Conservation (phyloP, 805 yeast species). For the Grigorovia yakushimaensis region DNA sequence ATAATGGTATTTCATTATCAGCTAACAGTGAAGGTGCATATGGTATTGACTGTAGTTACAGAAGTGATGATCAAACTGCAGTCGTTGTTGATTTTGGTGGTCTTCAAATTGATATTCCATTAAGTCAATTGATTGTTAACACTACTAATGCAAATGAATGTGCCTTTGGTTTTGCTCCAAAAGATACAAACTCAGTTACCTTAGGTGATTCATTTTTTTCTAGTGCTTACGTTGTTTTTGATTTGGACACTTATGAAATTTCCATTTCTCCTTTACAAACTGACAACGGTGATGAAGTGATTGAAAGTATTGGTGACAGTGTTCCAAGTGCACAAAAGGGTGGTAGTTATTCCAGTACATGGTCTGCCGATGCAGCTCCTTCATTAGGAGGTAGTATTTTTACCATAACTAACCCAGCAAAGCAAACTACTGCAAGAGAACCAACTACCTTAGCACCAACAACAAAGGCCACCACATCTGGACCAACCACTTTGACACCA, state of each 20-base stretch:
- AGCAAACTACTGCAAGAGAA: too few relatives aligned
- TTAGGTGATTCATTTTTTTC: constrained; percentile 50
- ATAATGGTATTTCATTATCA: constrained; percentile 27
- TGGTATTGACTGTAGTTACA: constrained; percentile 35
- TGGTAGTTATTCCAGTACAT: constrained; percentile 37
- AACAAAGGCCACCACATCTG: too few relatives aligned
- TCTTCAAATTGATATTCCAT: constrained; percentile 41
- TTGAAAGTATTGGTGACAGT: constrained; percentile 13
- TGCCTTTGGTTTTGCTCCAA: neutral
- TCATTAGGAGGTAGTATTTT: constrained; percentile 25
- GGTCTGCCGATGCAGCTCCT: constrained; percentile 22
- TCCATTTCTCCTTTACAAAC: constrained; percentile 43
- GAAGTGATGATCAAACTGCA: constrained; percentile 16
- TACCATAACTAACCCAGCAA: constrained; percentile 5
- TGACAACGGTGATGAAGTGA: constrained; percentile 5
- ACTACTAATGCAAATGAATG: neutral
- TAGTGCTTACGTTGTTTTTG: constrained; percentile 54
- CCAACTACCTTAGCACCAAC: neutral
- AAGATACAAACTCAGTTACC: constrained; percentile 24
- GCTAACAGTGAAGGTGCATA: constrained; percentile 27
- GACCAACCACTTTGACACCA: neutral
- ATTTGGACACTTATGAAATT: constrained; percentile 45
- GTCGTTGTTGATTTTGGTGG: constrained; percentile 52
- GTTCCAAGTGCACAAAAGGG: constrained; percentile 46
- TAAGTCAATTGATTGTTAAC: constrained; percentile 24